phyloP scores from a whole-genome alignment of 805 yeast species.

The Henningerozyma blattae region DNA sequence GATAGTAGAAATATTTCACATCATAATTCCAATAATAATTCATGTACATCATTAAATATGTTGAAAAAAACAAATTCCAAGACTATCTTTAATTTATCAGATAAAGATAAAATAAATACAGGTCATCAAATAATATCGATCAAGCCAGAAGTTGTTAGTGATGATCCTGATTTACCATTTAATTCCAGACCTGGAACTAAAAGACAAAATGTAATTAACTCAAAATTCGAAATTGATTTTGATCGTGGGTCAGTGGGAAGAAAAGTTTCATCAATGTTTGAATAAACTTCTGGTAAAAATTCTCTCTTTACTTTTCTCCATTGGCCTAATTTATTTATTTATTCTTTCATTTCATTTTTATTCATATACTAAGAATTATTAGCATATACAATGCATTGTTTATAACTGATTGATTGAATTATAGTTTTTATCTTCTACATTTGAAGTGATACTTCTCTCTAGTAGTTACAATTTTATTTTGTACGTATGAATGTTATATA shows the following conservation, averaged over 20 bases:
- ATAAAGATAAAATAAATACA: conserved; percentile 16
- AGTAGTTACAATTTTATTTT: no score
- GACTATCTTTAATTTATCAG: conserved; percentile 7
- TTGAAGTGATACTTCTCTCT: no score
- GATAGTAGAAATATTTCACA: conserved; percentile 18
- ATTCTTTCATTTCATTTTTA: no score
- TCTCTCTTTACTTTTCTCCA: no score
- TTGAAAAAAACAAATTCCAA: not conserved
- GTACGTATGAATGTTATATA: no score
- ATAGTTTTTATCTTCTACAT: no score
- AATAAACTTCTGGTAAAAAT: no score
- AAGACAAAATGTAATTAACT: conserved; percentile 16
- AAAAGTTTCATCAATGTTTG: conserved; percentile 19
- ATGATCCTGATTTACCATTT: conserved; percentile 4
- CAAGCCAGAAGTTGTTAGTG: conserved; percentile 6
- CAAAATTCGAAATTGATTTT: conserved; percentile 27
- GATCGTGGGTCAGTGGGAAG: conserved; percentile 31
- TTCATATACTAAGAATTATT: no score
- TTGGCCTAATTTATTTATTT: no score
- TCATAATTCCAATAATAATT: conserved; percentile 3
- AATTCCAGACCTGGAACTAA: conserved; percentile 8
- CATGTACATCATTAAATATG: conserved; percentile 1
- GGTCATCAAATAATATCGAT: conserved; percentile 19
- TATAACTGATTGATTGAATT: no score
- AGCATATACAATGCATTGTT: no score